These are phyloP conservation scores for Annona cherimola DNA, from an alignment of 164 flowering plant genomes.

Conservation along the genomic window DNA sequence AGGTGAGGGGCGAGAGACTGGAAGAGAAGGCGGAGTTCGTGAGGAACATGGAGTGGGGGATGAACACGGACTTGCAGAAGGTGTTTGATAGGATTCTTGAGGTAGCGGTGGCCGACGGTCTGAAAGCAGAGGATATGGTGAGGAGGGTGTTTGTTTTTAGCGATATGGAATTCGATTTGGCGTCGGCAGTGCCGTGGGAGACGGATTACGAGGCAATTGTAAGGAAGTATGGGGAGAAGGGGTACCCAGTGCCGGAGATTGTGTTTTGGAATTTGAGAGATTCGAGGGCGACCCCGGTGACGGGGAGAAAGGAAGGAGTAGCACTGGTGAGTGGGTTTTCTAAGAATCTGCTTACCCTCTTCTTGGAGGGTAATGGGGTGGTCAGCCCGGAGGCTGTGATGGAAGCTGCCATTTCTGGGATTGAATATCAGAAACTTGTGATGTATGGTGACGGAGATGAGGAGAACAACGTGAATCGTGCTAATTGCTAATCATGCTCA, in stretches of 20 bases:
- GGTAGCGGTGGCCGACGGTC: slow-evolving; percentile 13
- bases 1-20: slow-evolving; percentile 18
- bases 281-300: slow-evolving; percentile 41
- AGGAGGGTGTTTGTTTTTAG: slow-evolving; percentile 56
- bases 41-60: slow-evolving; percentile 25
- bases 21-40: slow-evolving; percentile 14
- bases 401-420: slow-evolving; percentile 33
- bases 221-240: slow-evolving; percentile 32
- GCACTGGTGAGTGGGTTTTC: slow-evolving; percentile 56
- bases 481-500: too few relatives aligned
- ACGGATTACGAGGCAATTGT: slow-evolving; percentile 40
- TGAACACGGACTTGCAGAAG: slow-evolving; percentile 28
- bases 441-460: slow-evolving; percentile 34
- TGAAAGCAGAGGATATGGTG: slow-evolving; percentile 27
- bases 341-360: slow-evolving; percentile 42
- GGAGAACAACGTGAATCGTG: neutral
- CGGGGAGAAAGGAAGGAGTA: slow-evolving; percentile 31
- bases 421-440: slow-evolving; percentile 30
- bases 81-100: slow-evolving; percentile 28
- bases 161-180: slow-evolving; percentile 60
- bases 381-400: slow-evolving; percentile 34
- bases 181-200: slow-evolving; percentile 37
- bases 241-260: slow-evolving; percentile 39
- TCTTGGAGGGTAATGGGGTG: slow-evolving; percentile 34
- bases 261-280: slow-evolving; percentile 50